A percentile compares a stretch with the other conserved stretches of the same genome.
Conservation (phyloP, 1,139 yeast genomes). For the Sugiyamaella grinbergsii region DNA sequence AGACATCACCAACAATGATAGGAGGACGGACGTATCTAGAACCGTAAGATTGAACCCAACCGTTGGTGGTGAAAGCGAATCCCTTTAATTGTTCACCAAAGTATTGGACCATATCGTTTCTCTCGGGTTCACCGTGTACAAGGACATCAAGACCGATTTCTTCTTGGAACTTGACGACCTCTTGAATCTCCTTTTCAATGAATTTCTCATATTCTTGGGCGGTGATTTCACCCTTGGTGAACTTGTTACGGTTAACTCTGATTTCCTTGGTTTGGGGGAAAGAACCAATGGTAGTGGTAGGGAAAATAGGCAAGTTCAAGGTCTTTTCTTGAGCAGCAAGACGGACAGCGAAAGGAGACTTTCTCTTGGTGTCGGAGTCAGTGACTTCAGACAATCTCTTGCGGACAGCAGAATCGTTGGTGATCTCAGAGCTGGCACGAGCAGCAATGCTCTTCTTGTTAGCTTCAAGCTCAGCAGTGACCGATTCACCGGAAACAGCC, state of each 20-base stretch:
- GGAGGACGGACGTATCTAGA: constrained; percentile 99
- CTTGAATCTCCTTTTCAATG: constrained; percentile 94
- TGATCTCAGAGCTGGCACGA: constrained; percentile 82
- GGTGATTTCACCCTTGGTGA: constrained; percentile 92
- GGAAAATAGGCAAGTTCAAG: constrained; percentile 96
- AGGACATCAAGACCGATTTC: constrained; percentile 96
- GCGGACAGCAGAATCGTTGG: constrained; percentile 89
- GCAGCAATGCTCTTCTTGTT: constrained; percentile 86
- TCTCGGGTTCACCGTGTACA: constrained; percentile 99
- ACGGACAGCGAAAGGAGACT: constrained; percentile 82
- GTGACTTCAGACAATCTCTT: constrained; percentile 81
- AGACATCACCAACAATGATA: constrained; percentile 96
- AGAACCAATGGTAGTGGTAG: constrained; percentile 99
- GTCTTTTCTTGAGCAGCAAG: constrained; percentile 81
- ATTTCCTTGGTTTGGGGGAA: constrained; percentile 99
- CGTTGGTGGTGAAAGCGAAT: constrained; percentile 96
- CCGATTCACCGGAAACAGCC: constrained; percentile 71
- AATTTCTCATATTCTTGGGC: constrained; percentile 94
- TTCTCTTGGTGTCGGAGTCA: constrained; percentile 71
- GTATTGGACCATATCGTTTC: constrained; percentile 99
- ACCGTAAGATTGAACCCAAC: constrained; percentile 99
- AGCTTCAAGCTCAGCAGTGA: constrained; percentile 64
- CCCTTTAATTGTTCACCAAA: constrained; percentile 99
- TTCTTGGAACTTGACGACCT: constrained; percentile 97
- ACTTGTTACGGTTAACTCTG: constrained; percentile 97